A percentile compares a stretch with the other conserved stretches of the same genome.
Evolutionary conservation across 2,329 filamentous ascomycete genomes (phyloP).

Genomic region (Raffaelea ambrosiae): DNA sequence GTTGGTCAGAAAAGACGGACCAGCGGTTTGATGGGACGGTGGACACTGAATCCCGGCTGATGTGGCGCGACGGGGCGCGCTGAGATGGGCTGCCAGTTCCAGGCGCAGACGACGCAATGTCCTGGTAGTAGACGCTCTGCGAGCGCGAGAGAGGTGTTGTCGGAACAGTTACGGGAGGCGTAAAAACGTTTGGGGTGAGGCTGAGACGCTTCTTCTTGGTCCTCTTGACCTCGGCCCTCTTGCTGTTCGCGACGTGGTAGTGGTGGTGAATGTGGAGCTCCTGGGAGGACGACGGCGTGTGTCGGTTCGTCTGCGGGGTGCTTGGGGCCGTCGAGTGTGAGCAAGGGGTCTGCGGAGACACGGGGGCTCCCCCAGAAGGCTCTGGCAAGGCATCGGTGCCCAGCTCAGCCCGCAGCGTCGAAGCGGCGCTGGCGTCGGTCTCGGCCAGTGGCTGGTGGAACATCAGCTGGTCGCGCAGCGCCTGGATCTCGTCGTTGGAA

Average conservation of each 20-base stretch:
- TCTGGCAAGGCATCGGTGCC: constrained; percentile 20
- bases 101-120: background rate
- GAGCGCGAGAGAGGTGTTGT: constrained; percentile 31
- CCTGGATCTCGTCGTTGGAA: constrained; percentile 91
- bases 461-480: constrained; percentile 70
- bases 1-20: constrained; percentile 52
- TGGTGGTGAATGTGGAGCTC: constrained; percentile 93
- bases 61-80: constrained; percentile 33
- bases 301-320: constrained; percentile 15
- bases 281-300: constrained; percentile 43
- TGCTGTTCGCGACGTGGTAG: constrained; percentile 59
- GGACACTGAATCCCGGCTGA: constrained; percentile 42
- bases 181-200: constrained; percentile 53
- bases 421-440: constrained; percentile 27
- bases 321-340: background rate
- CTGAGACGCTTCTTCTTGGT: constrained; percentile 65
- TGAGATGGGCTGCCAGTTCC: constrained; percentile 19
- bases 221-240: constrained; percentile 52
- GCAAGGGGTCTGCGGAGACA: no score
- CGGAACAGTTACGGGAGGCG: constrained; percentile 35
- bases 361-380: no score
- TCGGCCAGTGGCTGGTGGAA: constrained; percentile 63
- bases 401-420: constrained; percentile 65
- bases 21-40: constrained; percentile 46
- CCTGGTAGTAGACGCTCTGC: constrained; percentile 25